Percentiles rank a stretch among this genome's conserved stretches.
Evolutionary conservation across 2,329 filamentous ascomycete species (phyloP).

Genomic region (Colletotrichum agaves): DNA sequence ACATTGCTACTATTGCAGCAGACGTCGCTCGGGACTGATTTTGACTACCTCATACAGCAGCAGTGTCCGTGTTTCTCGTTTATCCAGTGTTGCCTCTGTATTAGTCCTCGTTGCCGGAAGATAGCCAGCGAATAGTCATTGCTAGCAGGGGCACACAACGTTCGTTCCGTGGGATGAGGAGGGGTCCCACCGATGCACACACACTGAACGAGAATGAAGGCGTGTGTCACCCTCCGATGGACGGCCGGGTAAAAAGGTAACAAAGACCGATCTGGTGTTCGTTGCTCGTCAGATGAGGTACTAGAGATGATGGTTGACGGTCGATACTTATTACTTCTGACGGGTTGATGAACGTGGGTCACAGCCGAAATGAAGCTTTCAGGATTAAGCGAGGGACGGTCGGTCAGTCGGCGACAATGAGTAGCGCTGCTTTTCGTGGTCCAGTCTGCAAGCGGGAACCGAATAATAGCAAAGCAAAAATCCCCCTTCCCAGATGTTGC

Average conservation of each 20-base stretch:
- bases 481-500: neutral
- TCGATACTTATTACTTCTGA: neutral
- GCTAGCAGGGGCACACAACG: conserved; percentile 13
- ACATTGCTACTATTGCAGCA: neutral
- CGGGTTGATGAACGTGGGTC: too few species aligned
- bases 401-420: neutral
- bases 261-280: conserved; percentile 6
- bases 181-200: conserved; percentile 13
- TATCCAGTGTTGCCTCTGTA: neutral
- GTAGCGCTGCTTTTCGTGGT: too few species aligned
- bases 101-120: neutral
- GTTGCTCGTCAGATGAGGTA: conserved; percentile 4
- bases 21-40: neutral
- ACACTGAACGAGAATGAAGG: conserved; percentile 11
- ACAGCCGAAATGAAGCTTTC: neutral
- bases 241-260: conserved; percentile 31
- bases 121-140: neutral
- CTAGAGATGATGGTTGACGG: neutral
- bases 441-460: too few species aligned
- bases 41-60: neutral
- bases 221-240: conserved; percentile 19
- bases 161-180: conserved; percentile 17
- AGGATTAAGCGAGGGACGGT: neutral
- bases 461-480: too few species aligned
- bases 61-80: neutral